These are phyloP conservation scores for Teunomyces tritomae DNA, from an alignment of 805 yeast species.

Conservation along the genomic window DNA sequence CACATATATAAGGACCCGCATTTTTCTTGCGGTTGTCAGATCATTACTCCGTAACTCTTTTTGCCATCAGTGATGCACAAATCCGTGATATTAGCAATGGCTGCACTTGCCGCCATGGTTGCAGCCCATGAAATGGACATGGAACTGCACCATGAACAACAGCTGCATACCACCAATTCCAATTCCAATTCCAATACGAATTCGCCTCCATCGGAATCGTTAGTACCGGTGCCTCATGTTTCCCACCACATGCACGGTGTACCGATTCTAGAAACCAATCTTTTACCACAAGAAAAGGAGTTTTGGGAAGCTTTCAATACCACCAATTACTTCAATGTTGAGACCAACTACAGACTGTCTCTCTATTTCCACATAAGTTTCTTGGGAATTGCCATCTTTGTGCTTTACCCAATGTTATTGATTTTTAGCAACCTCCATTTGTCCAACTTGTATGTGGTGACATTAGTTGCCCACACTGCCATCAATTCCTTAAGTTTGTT, in stretches of 20 bases:
- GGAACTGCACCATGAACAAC: not conserved
- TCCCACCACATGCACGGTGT: constrained; percentile 58
- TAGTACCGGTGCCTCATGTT: constrained; percentile 28
- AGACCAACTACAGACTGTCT: constrained; percentile 47
- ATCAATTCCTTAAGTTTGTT: constrained; percentile 50
- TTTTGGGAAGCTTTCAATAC: constrained; percentile 83
- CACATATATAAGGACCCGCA: not conserved
- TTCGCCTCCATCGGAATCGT: not conserved
- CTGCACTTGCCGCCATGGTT: not conserved
- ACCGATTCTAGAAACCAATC: constrained; percentile 66
- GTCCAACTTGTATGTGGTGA: constrained; percentile 22
- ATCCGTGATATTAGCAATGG: not conserved
- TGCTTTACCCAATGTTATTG: constrained; percentile 67
- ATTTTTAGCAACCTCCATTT: constrained; percentile 60
- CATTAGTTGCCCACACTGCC: constrained; percentile 40
- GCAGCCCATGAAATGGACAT: not conserved
- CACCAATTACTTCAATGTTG: constrained; percentile 57
- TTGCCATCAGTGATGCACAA: not conserved
- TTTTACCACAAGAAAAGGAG: constrained; percentile 67
- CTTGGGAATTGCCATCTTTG: constrained; percentile 42
- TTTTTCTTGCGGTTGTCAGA: not conserved
- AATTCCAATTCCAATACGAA: not conserved
- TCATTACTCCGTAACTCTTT: not conserved
- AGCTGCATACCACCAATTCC: not conserved
- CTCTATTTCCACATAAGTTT: constrained; percentile 55